phyloP scores from a whole-genome alignment of 2,329 filamentous ascomycete genomes.

The Pyricularia grisea region DNA sequence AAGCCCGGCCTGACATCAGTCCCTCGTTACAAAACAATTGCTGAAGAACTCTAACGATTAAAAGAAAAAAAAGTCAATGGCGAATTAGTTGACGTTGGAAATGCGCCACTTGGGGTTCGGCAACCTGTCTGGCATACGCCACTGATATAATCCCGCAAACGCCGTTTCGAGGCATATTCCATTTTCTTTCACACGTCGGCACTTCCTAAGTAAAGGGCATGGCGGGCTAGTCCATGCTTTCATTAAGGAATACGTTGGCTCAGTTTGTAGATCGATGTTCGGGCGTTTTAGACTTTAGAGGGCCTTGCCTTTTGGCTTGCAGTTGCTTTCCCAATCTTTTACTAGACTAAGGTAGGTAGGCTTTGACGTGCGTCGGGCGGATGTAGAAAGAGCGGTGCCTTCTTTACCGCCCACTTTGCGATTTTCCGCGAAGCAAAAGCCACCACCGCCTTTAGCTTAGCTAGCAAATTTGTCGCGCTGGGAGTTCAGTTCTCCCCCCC shows the following conservation, averaged over 20 bases:
- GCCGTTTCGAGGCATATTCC: background rate
- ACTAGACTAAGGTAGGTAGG: no score
- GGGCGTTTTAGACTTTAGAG: background rate
- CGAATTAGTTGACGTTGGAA: background rate
- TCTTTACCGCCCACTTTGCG: background rate
- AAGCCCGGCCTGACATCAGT: background rate
- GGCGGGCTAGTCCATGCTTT: background rate
- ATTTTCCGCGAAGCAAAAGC: background rate
- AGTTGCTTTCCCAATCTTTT: background rate
- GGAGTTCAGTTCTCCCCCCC: background rate
- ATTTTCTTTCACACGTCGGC: background rate
- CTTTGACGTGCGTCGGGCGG: background rate
- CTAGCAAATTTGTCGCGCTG: no score
- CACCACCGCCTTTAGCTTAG: background rate
- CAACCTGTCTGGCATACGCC: background rate
- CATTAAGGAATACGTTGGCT: background rate
- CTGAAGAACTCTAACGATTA: background rate
- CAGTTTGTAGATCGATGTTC: background rate
- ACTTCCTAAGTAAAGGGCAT: background rate
- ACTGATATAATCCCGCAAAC: background rate
- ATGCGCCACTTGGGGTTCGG: background rate
- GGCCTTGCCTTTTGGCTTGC: background rate
- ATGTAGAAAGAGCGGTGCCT: background rate
- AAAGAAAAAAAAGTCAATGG: background rate
- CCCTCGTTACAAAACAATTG: background rate